A percentile compares a stretch with the other conserved stretches of the same genome.
phyloP scores from a whole-genome alignment of 164 flowering plant genomes.

The Amborella trichopoda region DNA sequence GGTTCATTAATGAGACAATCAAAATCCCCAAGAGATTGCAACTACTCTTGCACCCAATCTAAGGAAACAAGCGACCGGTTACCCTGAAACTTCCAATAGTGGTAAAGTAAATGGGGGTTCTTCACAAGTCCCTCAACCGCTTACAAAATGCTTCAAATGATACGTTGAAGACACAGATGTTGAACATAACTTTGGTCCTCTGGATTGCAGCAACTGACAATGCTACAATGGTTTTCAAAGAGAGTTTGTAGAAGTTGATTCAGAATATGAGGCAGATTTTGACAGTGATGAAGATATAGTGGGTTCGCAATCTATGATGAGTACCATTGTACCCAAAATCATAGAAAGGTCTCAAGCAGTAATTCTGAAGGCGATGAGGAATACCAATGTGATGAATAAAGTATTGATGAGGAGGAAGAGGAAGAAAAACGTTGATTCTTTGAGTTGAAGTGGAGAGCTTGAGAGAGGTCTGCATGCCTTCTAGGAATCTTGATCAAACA shows the following conservation, averaged over 20 bases:
- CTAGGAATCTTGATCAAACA: slow-evolving; percentile 51
- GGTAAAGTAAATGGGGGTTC: slow-evolving; percentile 63
- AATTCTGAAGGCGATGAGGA: slow-evolving; percentile 90
- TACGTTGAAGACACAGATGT: slow-evolving; percentile 44
- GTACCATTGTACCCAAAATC: slow-evolving; percentile 41
- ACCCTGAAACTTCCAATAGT: slow-evolving; percentile 43
- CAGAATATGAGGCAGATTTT: slow-evolving; percentile 66
- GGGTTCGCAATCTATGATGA: slow-evolving; percentile 96
- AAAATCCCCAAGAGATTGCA: slow-evolving; percentile 76
- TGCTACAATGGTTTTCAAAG: slow-evolving; percentile 86
- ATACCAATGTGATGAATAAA: slow-evolving; percentile 39
- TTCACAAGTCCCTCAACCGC: slow-evolving; percentile 25
- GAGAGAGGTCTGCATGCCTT: slow-evolving; percentile 35
- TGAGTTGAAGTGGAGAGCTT: slow-evolving; percentile 55
- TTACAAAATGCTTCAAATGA: slow-evolving; percentile 19
- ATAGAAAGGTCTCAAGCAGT: slow-evolving; percentile 21
- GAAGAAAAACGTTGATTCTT: slow-evolving; percentile 38
- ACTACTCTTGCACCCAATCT: slow-evolving; percentile 58
- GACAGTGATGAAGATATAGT: slow-evolving; percentile 97
- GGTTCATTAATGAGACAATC: slow-evolving; percentile 93
- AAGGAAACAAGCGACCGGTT: slow-evolving; percentile 34
- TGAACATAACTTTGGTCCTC: slow-evolving; percentile 28
- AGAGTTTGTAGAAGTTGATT: slow-evolving; percentile 69
- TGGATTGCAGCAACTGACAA: slow-evolving; percentile 62
- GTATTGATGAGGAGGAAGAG: slow-evolving; percentile 73